A percentile compares a stretch with the other conserved stretches of the same genome.
phyloP scores from a whole-genome alignment of 2,329 filamentous ascomycete genomes.

The Stenocarpella maydis region DNA sequence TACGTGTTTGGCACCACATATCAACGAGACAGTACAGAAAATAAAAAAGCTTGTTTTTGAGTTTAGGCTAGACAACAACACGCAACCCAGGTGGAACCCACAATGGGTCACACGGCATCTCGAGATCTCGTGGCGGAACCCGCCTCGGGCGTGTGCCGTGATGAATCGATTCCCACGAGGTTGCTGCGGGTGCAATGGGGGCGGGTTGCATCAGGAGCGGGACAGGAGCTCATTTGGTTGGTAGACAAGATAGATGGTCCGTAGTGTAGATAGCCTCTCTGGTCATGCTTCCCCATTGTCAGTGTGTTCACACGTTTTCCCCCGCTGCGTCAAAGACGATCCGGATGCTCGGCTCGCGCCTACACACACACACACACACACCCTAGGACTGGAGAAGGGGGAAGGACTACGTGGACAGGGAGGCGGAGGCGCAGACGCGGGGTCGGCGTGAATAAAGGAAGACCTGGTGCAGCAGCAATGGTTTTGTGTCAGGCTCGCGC shows the following conservation, averaged over 20 bases:
- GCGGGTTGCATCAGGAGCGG: background rate
- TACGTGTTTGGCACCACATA: background rate
- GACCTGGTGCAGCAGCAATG: background rate
- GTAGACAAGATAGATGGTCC: background rate
- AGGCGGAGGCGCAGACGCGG: conserved; percentile 14
- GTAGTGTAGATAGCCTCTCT: no score
- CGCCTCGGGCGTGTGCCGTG: background rate
- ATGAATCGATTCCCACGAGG: background rate
- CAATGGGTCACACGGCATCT: background rate
- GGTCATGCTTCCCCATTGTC: background rate
- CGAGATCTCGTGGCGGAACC: conserved; percentile 16
- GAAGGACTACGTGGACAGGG: conserved; percentile 6
- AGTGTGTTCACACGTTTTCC: background rate
- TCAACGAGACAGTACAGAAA: background rate
- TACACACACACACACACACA: no score
- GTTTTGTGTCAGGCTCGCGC: background rate
- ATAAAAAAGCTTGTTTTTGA: conserved; percentile 9
- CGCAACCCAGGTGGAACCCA: background rate
- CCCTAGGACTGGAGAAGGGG: no score
- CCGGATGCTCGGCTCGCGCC: conserved; percentile 11
- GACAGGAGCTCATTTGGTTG: background rate
- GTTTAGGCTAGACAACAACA: background rate
- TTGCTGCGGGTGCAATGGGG: background rate
- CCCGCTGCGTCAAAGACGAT: background rate
- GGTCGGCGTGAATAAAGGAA: conserved; percentile 1